Conservation (phyloP, 352 stramenopile species). For the Pythium periplocum region DNA sequence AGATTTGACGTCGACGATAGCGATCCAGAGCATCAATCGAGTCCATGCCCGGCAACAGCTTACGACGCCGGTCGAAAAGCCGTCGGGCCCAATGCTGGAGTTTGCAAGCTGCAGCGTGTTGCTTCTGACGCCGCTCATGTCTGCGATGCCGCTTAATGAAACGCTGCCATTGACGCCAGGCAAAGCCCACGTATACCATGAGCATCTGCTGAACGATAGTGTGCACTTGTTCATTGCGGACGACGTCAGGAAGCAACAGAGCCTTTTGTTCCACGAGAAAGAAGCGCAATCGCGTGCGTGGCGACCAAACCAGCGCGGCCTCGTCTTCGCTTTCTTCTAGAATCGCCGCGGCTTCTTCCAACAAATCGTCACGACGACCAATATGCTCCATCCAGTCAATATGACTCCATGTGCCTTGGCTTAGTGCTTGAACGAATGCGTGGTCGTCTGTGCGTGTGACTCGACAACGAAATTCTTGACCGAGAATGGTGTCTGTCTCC, state of each 20-base stretch:
- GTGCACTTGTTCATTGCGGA: slow-evolving; percentile 33
- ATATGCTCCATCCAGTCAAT: slow-evolving; percentile 42
- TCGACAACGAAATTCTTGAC: slow-evolving; percentile 33
- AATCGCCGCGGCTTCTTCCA: slow-evolving; percentile 42
- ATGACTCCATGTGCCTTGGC: slow-evolving; percentile 33
- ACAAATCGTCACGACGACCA: slow-evolving; percentile 27
- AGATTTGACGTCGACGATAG: slow-evolving; percentile 33
- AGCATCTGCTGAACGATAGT: slow-evolving; percentile 56
- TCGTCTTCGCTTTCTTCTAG: slow-evolving; percentile 3
- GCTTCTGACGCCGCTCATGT: slow-evolving; percentile 21
- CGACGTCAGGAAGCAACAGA: slow-evolving; percentile 32
- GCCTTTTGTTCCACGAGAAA: slow-evolving; percentile 43
- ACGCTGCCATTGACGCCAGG: slow-evolving; percentile 44
- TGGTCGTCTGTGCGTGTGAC: slow-evolving; percentile 33
- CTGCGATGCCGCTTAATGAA: slow-evolving; percentile 34
- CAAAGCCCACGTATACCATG: slow-evolving; percentile 53
- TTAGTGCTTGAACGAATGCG: slow-evolving; percentile 30
- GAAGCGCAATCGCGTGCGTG: slow-evolving; percentile 36
- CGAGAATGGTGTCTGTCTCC: slow-evolving; percentile 35
- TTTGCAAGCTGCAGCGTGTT: no score
- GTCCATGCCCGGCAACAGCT: no score
- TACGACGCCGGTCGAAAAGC: slow-evolving; percentile 8
- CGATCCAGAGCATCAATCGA: slow-evolving; percentile 38
- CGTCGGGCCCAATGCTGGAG: slow-evolving; percentile 46
- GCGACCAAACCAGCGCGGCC: slow-evolving; percentile 26